phyloP scores from a whole-genome alignment of 1,139 yeast genomes.

The Fermentozyma sake region DNA sequence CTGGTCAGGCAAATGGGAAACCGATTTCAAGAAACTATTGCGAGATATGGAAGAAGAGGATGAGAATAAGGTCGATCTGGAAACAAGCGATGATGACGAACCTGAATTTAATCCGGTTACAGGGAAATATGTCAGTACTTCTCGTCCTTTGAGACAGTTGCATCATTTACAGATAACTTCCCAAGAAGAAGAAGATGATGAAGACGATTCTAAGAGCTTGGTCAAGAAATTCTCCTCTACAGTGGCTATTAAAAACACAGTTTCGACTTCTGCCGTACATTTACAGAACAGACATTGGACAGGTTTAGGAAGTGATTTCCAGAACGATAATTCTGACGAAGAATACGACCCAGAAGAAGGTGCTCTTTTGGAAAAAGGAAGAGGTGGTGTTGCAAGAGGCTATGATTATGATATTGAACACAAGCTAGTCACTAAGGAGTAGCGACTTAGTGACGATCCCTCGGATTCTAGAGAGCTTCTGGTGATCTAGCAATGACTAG shows the following conservation, averaged over 20 bases:
- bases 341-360: conserved; percentile 50
- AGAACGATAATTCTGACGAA: conserved; percentile 27
- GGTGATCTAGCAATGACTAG: too few relatives aligned
- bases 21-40: conserved; percentile 62
- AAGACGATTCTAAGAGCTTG: conserved; percentile 22
- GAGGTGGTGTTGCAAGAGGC: conserved; percentile 85
- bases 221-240: conserved; percentile 58
- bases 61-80: conserved; percentile 10
- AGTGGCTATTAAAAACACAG: conserved; percentile 67
- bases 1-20: conserved; percentile 94
- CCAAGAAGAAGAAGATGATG: conserved; percentile 20
- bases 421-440: too few relatives aligned
- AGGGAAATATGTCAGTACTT: conserved; percentile 63
- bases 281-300: conserved; percentile 79
- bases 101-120: conserved; percentile 90
- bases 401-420: conserved; percentile 40
- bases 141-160: conserved; percentile 70
- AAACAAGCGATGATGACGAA: conserved; percentile 52
- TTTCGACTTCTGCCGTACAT: conserved; percentile 82
- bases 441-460: background rate
- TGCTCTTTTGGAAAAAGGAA: conserved; percentile 75
- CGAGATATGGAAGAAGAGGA: conserved; percentile 21
- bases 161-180: conserved; percentile 58
- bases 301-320: conserved; percentile 85
- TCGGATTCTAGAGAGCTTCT: too few relatives aligned